These are phyloP conservation scores for Inga leiocalycina DNA, from an alignment of 306 rosid genomes.

Conservation along the genomic window DNA sequence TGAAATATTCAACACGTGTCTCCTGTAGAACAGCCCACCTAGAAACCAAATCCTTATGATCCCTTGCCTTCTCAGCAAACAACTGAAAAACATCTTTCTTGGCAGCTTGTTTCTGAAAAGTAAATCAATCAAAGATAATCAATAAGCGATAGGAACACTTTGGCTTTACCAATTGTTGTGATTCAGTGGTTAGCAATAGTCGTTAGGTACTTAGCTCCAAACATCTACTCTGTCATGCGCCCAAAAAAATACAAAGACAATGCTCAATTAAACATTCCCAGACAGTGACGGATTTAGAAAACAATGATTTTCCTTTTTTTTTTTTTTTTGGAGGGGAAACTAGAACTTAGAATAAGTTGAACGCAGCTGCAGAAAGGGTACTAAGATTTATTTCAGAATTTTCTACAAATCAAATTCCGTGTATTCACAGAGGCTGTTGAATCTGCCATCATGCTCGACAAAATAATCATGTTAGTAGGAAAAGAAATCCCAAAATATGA, in stretches of 20 bases:
- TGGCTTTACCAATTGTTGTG: slow-evolving; percentile 9
- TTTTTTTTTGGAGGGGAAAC: neutral
- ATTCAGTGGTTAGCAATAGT: neutral
- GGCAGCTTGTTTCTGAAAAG: slow-evolving; percentile 75
- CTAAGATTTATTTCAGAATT: neutral
- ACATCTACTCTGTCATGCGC: neutral
- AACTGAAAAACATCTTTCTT: slow-evolving; percentile 83
- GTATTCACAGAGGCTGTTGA: neutral
- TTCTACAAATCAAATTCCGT: neutral
- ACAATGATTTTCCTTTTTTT: neutral
- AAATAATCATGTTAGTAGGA: slow-evolving; percentile 1
- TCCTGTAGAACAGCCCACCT: slow-evolving; percentile 98
- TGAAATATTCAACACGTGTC: slow-evolving; percentile 90
- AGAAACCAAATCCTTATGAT: slow-evolving; percentile 83
- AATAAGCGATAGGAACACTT: slow-evolving; percentile 12
- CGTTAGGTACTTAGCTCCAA: neutral
- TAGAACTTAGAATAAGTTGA: neutral
- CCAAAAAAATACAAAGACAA: neutral
- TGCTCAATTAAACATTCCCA: neutral
- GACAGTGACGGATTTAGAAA: neutral
- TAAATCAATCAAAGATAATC: slow-evolving; percentile 18
- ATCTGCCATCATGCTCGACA: neutral
- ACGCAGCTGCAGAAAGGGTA: neutral
- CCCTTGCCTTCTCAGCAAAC: slow-evolving; percentile 97
- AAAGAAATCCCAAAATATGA: neutral